Conservation (phyloP, 2,329 filamentous ascomycete species). For the Cytospora chrysosperma region DNA sequence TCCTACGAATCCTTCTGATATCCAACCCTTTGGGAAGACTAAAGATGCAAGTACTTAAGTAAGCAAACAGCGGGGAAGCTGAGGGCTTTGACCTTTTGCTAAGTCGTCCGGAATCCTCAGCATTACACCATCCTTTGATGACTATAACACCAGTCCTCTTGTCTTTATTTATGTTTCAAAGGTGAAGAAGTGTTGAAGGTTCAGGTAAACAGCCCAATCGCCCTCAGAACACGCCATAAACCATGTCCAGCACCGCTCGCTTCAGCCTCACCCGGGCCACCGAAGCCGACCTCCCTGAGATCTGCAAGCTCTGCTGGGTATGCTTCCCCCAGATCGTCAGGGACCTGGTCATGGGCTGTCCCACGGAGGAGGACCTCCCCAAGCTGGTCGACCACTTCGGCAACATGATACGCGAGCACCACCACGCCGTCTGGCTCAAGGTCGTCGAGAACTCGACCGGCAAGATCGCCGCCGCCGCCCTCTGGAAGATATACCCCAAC, state of each 20-base stretch:
- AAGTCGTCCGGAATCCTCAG: not conserved
- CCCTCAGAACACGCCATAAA: not conserved
- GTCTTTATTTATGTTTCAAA: not conserved
- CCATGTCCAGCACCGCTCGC: not conserved
- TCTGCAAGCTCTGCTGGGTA: slow-evolving; percentile 21
- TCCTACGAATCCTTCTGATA: no score
- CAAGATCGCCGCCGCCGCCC: slow-evolving; percentile 36
- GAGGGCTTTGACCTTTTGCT: not conserved
- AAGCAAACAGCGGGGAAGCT: not conserved
- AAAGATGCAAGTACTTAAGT: no score
- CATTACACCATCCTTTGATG: not conserved
- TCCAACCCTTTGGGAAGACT: no score
- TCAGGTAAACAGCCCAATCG: no score
- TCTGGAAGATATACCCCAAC: slow-evolving; percentile 37
- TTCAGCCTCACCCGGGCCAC: slow-evolving; percentile 13
- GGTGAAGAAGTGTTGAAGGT: no score
- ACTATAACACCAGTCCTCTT: not conserved
- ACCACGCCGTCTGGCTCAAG: slow-evolving; percentile 37
- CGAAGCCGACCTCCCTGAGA: slow-evolving; percentile 22
- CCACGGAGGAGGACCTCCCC: slow-evolving; percentile 28
- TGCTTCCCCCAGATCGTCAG: slow-evolving; percentile 22
- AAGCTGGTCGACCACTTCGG: slow-evolving; percentile 25
- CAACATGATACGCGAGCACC: slow-evolving; percentile 25
- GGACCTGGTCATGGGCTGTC: slow-evolving; percentile 25
- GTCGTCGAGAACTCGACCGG: slow-evolving; percentile 35